Evolutionary conservation across 306 rosid species (phyloP), one percentile per base, ranked within the genome.

Genomic region (Lithocarpus polystachyus): DNA sequence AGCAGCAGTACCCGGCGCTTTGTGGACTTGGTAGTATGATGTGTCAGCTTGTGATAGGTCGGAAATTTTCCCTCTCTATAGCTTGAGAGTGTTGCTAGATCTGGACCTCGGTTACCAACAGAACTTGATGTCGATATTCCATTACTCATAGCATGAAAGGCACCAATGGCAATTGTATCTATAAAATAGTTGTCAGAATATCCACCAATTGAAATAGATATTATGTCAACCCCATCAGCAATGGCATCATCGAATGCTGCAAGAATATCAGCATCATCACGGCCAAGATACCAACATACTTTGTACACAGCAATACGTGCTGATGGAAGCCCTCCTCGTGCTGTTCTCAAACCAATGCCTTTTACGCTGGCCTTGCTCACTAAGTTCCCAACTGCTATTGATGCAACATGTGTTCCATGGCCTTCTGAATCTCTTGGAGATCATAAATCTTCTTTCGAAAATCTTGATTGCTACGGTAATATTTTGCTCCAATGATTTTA

Each of bases 371-470:
- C 87, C 35, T 1, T 4, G 18, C 53, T 12, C 45, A 89, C 87
- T 1, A 48, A 5, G 13, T 52, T 72, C 12, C 93, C 93, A 5
- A 87, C 88, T 29, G 87, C 88, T 5, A 65, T 86, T 24, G 91
- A 87, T 31, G 93, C 76, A 23, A 81, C 82, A 75, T 87, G 91
- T 43, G 89, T 80, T 23, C 93, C 91, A 77, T 89, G 93, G 20
- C 91, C 88, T 0, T 13, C n/a, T 26, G 81, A 5, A 43, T 89
- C 93, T 71, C 83, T 78, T 1, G 87, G 82, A 55, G 93, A 87
- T 33, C 20, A 70, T 23, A 56, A 3, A 51, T 88, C 88, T 0
- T 18, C 69, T 9, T 13, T 1, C 0, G 1, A 13, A 53, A 6
- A 2, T 1, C 0, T 1, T 33, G 62, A 12, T 65, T 80, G 12